Percentiles rank a stretch among this genome's conserved stretches.
Conservation (phyloP, 2,329 filamentous ascomycete genomes). For the Pseudocercospora pini-densiflorae region DNA sequence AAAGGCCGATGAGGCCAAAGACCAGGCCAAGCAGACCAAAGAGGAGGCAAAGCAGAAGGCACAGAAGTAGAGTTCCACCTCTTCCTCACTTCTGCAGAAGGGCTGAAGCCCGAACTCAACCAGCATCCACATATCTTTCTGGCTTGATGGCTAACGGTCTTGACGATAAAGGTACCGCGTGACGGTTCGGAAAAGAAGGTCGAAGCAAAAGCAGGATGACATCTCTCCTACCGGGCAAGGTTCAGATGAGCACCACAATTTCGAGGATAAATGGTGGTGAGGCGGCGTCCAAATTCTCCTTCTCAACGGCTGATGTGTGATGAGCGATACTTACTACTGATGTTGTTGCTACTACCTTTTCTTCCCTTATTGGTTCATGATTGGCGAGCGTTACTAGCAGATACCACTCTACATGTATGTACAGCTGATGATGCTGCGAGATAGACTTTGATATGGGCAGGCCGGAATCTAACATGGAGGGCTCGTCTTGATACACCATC, state of each 20-base stretch:
- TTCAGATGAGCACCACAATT: neutral
- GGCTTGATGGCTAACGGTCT: conserved; percentile 8
- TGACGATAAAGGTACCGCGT: conserved; percentile 7
- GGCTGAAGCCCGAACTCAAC: no score
- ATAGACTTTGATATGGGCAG: neutral
- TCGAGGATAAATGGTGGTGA: neutral
- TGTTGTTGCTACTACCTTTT: neutral
- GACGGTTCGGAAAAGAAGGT: conserved; percentile 7
- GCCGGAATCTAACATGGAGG: neutral
- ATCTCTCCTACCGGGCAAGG: neutral
- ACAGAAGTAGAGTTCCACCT: conserved; percentile 27
- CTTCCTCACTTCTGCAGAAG: conserved; percentile 1
- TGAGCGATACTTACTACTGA: neutral
- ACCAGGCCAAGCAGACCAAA: conserved; percentile 35
- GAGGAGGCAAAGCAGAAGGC: conserved; percentile 34
- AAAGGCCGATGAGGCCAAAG: conserved; percentile 34
- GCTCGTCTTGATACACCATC: neutral
- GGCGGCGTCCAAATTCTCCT: neutral
- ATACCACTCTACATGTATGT: neutral
- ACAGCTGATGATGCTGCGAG: neutral
- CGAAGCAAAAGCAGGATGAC: conserved; percentile 2
- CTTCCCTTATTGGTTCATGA: neutral
- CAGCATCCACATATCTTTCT: conserved; percentile 7
- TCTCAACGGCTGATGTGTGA: neutral
- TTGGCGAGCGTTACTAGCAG: neutral